Evolutionary conservation across 768 basidiomycete genomes (phyloP), one percentile per base, ranked within the genome.

Genomic region (Xerocomellus intermedius): DNA sequence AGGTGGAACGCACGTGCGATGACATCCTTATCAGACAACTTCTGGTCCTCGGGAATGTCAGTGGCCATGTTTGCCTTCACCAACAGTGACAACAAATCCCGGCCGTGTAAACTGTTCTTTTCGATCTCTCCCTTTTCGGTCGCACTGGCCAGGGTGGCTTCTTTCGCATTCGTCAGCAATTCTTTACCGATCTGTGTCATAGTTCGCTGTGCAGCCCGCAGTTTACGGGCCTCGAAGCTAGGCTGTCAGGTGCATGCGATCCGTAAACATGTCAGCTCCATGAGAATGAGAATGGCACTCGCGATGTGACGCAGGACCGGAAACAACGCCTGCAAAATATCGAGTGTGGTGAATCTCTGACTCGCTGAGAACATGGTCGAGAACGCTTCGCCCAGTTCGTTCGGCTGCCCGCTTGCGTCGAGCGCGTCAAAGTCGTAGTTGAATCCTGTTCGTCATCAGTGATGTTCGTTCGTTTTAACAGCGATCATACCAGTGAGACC

Each of bases 21-120:
- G 16, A 89, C 82, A 55, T 89, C 87, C 28, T 77, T 76, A 52
- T 89, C 87, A 0, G 77, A 77, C 70, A 89, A 70, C 36, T 73
- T 72, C 63, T 86, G 84, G 42, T 60, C 72, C 7, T 79, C 78
- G 0, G 80, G 78, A 5, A 85, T 59, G 62, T 89, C 83, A 1
- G 77, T 79, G 0, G 82, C 79, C 72, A 84, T 79, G 64, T 89
- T 89, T 4, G 86, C 86, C 55, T 50, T 58, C 19, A 58, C 55
- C 7, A 58, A 37, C 10, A 58, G 4, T 8, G 58, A 60, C 10
- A 89, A 71, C 4, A 89, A 64, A 69, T 88, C 86, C 17, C 82
- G 77, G 19, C 74, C 74, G 1, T 58, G 60, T 10, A 73, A 47
- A 12, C 48, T 62, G n/a, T 67, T 64, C 54, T 73, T 69, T 70